phyloP scores from a whole-genome alignment of 495 filamentous ascomycete genomes.

The Penicillium desertorum region DNA sequence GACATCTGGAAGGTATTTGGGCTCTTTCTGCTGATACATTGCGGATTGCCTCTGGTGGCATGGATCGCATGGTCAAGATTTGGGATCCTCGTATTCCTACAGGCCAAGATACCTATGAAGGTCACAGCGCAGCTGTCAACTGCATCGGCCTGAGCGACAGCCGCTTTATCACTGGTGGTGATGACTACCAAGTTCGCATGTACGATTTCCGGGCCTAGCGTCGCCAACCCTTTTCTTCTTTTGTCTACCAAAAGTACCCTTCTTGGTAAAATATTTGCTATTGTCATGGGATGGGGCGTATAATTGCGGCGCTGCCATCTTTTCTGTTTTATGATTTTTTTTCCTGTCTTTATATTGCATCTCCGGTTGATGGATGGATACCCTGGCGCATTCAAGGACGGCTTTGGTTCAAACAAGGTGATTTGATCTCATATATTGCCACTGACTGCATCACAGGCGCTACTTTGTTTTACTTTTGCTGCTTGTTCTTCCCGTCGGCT shows the following conservation, averaged over 20 bases:
- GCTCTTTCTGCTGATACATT: slow-evolving; percentile 88
- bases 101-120: slow-evolving; percentile 87
- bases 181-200: slow-evolving; percentile 87
- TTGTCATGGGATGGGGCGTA: not conserved
- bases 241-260: slow-evolving; percentile 2
- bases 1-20: slow-evolving; percentile 96
- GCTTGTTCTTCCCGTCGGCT: not conserved
- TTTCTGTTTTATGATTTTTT: not conserved
- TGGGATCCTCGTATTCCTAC: slow-evolving; percentile 92
- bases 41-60: slow-evolving; percentile 80
- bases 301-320: not conserved
- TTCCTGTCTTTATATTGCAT: not conserved
- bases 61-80: slow-evolving; percentile 94
- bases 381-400: slow-evolving; percentile 20
- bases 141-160: slow-evolving; percentile 88
- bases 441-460: slow-evolving; percentile 15
- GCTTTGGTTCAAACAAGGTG: not conserved
- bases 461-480: not conserved
- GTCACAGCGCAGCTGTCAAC: slow-evolving; percentile 86
- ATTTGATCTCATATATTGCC: not conserved
- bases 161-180: slow-evolving; percentile 83
- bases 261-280: not conserved
- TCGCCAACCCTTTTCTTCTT: slow-evolving; percentile 7
- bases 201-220: slow-evolving; percentile 69
- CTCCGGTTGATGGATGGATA: slow-evolving; percentile 21